Percentiles rank a stretch among this genome's conserved stretches.
These are phyloP conservation scores for Meyerozyma sp. DNA, from an alignment of 1,139 yeast genomes.

Conservation along the genomic window DNA sequence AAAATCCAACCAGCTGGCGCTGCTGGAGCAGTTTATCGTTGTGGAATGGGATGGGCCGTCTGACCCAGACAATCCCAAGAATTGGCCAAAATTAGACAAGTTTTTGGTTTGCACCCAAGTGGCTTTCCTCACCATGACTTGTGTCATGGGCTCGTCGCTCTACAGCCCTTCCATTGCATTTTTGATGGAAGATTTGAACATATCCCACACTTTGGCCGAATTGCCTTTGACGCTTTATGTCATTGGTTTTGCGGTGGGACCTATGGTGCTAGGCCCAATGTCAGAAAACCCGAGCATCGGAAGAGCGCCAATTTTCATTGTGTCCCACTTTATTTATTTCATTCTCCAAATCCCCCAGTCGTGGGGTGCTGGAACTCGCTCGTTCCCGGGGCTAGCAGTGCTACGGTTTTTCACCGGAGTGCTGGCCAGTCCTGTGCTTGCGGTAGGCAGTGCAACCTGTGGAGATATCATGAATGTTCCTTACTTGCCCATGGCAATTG, in stretches of 20 bases:
- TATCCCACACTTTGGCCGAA: conserved; percentile 1
- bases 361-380: conserved; percentile 2
- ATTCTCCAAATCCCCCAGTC: conserved; percentile 4
- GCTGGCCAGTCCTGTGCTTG: conserved; percentile 1
- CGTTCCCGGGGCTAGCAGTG: conserved; percentile 3
- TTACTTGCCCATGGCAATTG: conserved; percentile 4
- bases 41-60: conserved; percentile 2
- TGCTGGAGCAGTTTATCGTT: neutral
- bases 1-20: too few species aligned
- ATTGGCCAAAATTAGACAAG: conserved; percentile 3
- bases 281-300: conserved; percentile 4
- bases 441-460: conserved; percentile 3
- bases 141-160: conserved; percentile 4
- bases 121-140: conserved; percentile 1
- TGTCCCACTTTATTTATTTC: conserved; percentile 3
- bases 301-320: conserved; percentile 3
- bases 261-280: conserved; percentile 5
- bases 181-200: conserved; percentile 2
- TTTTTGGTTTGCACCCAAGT: conserved; percentile 1
- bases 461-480: conserved; percentile 8
- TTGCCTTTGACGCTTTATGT: conserved; percentile 4
- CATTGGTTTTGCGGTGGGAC: conserved; percentile 5
- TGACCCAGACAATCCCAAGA: conserved; percentile 5
- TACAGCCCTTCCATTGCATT: conserved; percentile 5
- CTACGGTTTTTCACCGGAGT: conserved; percentile 3